Conservation (phyloP, 164 flowering plant species). For the Hamamelis virginiana region DNA sequence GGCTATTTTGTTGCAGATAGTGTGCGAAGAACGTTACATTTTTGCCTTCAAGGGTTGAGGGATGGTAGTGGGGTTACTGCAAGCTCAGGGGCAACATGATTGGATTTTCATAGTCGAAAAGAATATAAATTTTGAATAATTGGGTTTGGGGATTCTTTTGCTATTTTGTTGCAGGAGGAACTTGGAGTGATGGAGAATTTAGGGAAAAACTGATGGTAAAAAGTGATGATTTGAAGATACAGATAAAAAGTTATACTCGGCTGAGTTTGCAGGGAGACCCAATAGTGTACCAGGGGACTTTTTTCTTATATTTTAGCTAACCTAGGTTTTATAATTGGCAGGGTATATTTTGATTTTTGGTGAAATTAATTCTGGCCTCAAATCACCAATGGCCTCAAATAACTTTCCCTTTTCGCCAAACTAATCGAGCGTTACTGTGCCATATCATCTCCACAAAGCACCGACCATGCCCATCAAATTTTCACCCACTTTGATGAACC, state of each 20-base stretch:
- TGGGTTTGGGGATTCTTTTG: background rate
- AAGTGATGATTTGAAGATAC: background rate
- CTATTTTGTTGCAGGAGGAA: conserved; percentile 2
- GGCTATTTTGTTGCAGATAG: conserved; percentile 90
- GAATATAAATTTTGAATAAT: background rate
- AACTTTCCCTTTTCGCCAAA: conserved; percentile 23
- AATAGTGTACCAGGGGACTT: background rate
- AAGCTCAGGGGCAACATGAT: conserved; percentile 42
- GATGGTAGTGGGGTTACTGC: conserved; percentile 44
- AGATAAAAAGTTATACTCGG: background rate
- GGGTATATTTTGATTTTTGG: background rate
- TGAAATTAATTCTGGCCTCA: conserved; percentile 16
- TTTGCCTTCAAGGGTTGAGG: conserved; percentile 66
- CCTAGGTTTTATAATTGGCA: background rate
- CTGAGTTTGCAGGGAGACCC: background rate
- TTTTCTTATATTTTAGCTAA: background rate
- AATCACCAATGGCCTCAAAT: conserved; percentile 24
- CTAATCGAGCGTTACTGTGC: conserved; percentile 30
- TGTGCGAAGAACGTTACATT: conserved; percentile 66
- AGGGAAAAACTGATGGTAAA: background rate
- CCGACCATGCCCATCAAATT: conserved; percentile 25
- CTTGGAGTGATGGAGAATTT: background rate
- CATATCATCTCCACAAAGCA: conserved; percentile 5
- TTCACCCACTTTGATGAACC: conserved; percentile 19
- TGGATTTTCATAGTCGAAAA: background rate